A percentile compares a stretch with the other conserved stretches of the same genome.
phyloP scores from a whole-genome alignment of 768 basidiomycete genomes.

The Boletus vermiculosoides region DNA sequence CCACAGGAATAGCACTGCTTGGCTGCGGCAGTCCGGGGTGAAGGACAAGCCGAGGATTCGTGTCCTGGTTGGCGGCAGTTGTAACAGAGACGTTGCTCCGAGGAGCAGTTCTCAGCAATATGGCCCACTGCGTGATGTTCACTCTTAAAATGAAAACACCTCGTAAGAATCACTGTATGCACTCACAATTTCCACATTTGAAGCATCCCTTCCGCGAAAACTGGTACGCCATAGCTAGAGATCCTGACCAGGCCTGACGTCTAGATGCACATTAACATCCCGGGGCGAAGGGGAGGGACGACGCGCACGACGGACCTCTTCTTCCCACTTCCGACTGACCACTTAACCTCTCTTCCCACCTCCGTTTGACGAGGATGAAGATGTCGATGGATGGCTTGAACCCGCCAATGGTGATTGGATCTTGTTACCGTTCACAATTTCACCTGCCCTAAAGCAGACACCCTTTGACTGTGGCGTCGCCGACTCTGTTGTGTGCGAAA shows the following conservation, averaged over 20 bases:
- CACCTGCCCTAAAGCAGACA: constrained; percentile 35
- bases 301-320: constrained; percentile 47
- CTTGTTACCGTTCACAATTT: constrained; percentile 13
- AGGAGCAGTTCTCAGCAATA: constrained; percentile 89
- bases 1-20: constrained; percentile 95
- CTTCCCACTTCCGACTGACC: constrained; percentile 74
- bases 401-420: constrained; percentile 18
- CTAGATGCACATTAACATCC: constrained; percentile 25
- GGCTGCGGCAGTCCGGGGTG: constrained; percentile 75
- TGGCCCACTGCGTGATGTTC: constrained; percentile 66
- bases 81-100: constrained; percentile 87
- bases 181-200: constrained; percentile 90
- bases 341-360: constrained; percentile 64
- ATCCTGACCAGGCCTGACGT: constrained; percentile 46
- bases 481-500: not conserved
- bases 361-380: constrained; percentile 58
- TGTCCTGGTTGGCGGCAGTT: constrained; percentile 96
- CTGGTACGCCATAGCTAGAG: constrained; percentile 68
- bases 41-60: constrained; percentile 84
- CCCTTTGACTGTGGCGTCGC: constrained; percentile 29
- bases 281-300: constrained; percentile 4
- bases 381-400: constrained; percentile 35
- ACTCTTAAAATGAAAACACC: constrained; percentile 13
- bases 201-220: constrained; percentile 87
- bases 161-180: constrained; percentile 9